phyloP scores from a whole-genome alignment of 169 alveolate species.

The Plasmodium vivax region DNA sequence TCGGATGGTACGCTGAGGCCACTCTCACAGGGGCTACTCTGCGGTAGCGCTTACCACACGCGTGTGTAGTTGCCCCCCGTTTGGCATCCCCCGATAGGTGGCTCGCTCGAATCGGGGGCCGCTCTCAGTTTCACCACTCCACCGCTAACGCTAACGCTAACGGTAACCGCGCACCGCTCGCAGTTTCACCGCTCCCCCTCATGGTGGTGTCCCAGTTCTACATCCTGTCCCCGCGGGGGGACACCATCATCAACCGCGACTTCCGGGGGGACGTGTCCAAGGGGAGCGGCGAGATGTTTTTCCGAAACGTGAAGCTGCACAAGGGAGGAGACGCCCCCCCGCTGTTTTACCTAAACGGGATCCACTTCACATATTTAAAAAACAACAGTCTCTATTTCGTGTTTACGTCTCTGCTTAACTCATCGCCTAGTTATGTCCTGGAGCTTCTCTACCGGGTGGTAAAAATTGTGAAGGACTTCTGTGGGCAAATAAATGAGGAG shows the following conservation, averaged over 20 bases:
- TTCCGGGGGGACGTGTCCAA: constrained; percentile 91
- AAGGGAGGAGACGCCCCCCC: constrained; percentile 89
- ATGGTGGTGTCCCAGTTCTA: constrained; percentile 92
- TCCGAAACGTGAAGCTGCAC: constrained; percentile 90
- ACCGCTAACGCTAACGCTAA: no score
- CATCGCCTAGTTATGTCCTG: constrained; percentile 94
- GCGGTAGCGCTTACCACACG: not conserved
- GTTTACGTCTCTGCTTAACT: constrained; percentile 91
- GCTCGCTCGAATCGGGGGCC: not conserved
- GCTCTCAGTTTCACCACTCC: not conserved
- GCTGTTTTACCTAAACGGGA: constrained; percentile 88
- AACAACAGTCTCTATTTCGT: constrained; percentile 91
- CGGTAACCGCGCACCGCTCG: not conserved
- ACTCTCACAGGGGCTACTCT: not conserved
- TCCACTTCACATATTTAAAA: constrained; percentile 89
- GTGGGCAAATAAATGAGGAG: constrained; percentile 98
- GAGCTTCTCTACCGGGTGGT: constrained; percentile 91
- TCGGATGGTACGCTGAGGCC: not conserved
- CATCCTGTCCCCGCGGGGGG: constrained; percentile 95
- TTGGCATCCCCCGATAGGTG: not conserved
- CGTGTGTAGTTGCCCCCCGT: not conserved
- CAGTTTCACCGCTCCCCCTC: not conserved
- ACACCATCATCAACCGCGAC: constrained; percentile 93
- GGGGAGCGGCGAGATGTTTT: constrained; percentile 93
- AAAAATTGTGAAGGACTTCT: constrained; percentile 93